These are phyloP conservation scores for Nevesoporus exiguus DNA, from an alignment of 768 basidiomycete genomes.

Conservation along the genomic window DNA sequence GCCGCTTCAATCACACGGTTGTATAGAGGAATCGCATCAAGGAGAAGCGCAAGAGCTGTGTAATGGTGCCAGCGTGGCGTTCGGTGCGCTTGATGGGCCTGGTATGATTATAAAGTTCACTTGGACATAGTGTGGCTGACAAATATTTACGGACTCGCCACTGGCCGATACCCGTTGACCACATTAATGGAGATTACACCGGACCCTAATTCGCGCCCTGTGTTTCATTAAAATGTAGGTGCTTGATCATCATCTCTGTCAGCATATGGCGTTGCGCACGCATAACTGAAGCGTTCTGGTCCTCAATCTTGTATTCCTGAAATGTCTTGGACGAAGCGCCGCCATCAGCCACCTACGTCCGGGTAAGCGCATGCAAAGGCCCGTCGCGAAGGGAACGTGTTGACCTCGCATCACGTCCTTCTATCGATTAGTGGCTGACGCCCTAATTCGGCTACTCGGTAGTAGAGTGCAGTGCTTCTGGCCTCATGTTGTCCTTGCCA, in stretches of 20 bases:
- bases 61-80: constrained; percentile 15
- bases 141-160: constrained; percentile 15
- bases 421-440: constrained; percentile 11
- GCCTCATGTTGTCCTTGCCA: constrained; percentile 29
- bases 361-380: constrained; percentile 10
- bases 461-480: constrained; percentile 20
- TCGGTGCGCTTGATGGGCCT: constrained; percentile 12
- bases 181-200: constrained; percentile 17
- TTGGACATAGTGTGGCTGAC: constrained; percentile 19
- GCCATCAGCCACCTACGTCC: constrained; percentile 9
- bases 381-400: constrained; percentile 17
- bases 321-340: constrained; percentile 8
- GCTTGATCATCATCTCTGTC: constrained; percentile 9
- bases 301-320: constrained; percentile 9
- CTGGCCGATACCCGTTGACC: constrained; percentile 14
- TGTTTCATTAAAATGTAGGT: constrained; percentile 21
- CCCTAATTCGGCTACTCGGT: constrained; percentile 18
- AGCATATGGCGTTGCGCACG: constrained; percentile 12
- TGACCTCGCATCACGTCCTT: constrained; percentile 14
- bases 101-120: constrained; percentile 12
- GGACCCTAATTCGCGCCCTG: constrained; percentile 20
- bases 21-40: constrained; percentile 7
- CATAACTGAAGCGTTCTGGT: constrained; percentile 7
- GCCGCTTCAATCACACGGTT: constrained; percentile 8
- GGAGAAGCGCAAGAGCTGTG: constrained; percentile 11